Base-by-base conservation (phyloP, 371 early-diverging fungal genomes). In the Mortierella sp. region DNA sequence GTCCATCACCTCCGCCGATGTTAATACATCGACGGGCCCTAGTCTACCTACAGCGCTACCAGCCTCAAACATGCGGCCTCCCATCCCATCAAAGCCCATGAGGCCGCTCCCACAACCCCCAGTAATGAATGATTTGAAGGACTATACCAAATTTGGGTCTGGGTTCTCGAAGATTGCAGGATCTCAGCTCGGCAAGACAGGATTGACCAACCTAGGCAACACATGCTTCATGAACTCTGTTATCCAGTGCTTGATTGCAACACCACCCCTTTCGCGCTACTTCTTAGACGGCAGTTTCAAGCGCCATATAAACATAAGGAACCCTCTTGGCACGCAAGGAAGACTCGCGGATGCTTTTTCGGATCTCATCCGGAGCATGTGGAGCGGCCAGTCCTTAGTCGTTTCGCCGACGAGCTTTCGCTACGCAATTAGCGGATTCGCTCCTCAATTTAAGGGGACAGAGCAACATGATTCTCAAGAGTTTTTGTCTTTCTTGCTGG, bases 141-240 rank as follows among this genome's bases (percentile, higher is more conserved):
- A 75, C 37, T 81, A 81, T 43, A 81, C 81, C 28, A 68, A 73
- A 54, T 84, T 77, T 62, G 78, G 84, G 35, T 83, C 85, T 6
- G 81, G 86, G 0, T 83, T 86, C 55, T 87, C 89, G 20, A 84
- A 86, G 60, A 74, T 89, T 26, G 88, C 86, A 11, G 77, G 78
- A 0, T 81, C 87, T 2, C 78, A 80, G 63, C 88, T 91, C 60
- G 94, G 94, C n/a, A 89, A 90, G 37, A 88, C 91, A 0, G 99
- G 99, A 3, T 83, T 99, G 68, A 92, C 91, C 66, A 99, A 99
- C 78, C 75, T 99, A 47, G 99, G 99, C 37, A 99, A 99, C 79
- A 98, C 99, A 0, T 99, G 99, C 81, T 99, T 91, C 83, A 96
- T 99, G 97, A 99, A 98, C 85, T 95, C 97, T 5, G 91, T 94